Conservation (phyloP, 345 rosid genomes). For the Dipteronia dyeriana region DNA sequence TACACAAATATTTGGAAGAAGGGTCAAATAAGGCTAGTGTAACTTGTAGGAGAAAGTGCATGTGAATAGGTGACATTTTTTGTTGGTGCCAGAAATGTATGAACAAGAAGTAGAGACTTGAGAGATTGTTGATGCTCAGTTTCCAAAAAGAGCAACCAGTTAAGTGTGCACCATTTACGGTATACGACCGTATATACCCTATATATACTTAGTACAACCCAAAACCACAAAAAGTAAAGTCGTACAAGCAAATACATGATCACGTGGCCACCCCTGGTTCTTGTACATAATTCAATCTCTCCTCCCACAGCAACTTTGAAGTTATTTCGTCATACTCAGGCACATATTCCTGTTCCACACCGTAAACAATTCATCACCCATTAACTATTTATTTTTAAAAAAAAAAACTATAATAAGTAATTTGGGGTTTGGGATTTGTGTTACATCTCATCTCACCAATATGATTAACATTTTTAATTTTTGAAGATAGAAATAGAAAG, state of each 20-base stretch:
- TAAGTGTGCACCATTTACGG: background rate
- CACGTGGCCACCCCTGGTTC: slow-evolving; percentile 64
- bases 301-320: slow-evolving; percentile 86
- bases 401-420: too few relatives aligned
- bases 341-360: slow-evolving; percentile 57
- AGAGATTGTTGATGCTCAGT: background rate
- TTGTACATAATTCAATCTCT: slow-evolving; percentile 54
- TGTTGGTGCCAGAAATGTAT: background rate
- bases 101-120: background rate
- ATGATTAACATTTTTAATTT: too few relatives aligned
- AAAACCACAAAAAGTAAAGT: background rate
- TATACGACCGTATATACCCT: background rate
- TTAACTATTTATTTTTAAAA: too few relatives aligned
- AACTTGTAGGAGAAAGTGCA: background rate
- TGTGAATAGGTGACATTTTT: too few relatives aligned
- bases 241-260: slow-evolving; percentile 6
- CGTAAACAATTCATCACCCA: background rate
- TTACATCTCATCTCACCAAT: too few relatives aligned
- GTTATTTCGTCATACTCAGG: slow-evolving; percentile 77
- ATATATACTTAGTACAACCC: background rate
- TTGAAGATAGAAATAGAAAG: too few relatives aligned
- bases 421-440: too few relatives aligned
- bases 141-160: background rate
- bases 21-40: too few relatives aligned
- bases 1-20: background rate